phyloP scores from a whole-genome alignment of 768 basidiomycete species.

The Strobilomyces dryophilus region DNA sequence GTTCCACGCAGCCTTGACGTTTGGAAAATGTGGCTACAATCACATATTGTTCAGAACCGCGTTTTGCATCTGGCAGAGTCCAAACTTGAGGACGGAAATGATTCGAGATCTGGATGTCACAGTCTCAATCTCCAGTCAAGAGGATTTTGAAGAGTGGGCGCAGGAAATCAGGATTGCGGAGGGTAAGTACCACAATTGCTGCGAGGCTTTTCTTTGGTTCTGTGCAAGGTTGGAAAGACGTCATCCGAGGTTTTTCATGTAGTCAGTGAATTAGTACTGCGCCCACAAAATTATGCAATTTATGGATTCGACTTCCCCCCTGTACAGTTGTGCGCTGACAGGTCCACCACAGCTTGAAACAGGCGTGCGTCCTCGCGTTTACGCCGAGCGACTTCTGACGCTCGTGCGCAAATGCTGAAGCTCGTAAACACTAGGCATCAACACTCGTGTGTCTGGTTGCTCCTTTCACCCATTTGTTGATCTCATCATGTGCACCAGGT shows the following conservation, averaged over 20 bases:
- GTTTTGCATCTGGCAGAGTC: conserved; percentile 4
- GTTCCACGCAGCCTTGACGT: neutral
- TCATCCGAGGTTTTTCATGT: neutral
- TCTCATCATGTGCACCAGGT: no score
- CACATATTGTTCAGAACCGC: neutral
- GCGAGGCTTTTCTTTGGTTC: conserved; percentile 3
- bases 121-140: neutral
- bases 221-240: neutral
- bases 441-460: no score
- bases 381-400: no score
- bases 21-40: neutral
- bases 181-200: conserved; percentile 4
- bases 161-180: neutral
- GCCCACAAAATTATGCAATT: no score
- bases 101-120: neutral
- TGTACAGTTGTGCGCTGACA: no score
- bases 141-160: neutral
- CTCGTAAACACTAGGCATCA: no score
- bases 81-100: neutral
- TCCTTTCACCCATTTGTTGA: no score
- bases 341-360: no score
- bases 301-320: no score
- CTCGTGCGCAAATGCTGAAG: no score
- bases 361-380: no score
- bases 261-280: no score